Evolutionary conservation across 257 asterid genomes (phyloP), one percentile per base, ranked within the genome.

Genomic region (Fraxinus pennsylvanica): DNA sequence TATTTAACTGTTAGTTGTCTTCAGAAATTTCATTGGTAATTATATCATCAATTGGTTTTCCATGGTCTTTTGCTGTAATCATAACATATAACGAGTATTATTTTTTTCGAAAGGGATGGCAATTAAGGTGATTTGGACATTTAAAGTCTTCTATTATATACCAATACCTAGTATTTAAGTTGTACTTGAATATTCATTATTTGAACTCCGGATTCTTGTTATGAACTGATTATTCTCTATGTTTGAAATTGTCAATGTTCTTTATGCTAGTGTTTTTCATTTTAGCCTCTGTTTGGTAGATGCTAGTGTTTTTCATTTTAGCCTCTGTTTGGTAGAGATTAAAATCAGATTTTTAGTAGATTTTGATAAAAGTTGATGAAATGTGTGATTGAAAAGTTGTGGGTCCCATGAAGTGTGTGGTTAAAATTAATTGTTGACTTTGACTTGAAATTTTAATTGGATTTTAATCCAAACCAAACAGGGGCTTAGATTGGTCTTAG

Each of bases 11-110:
- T 19, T n/a, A 19, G 27, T 54, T 52, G 74, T 75, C 7, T 61
- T 35, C 63, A 22, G 10, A 39, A 66, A 74, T 75, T 54, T 17
- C 36, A 29, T 57, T 73, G 61, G 70, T 68, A 17, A 67, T 22
- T 41, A 73, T 68, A 45, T 67, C 29, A 63, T 41, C 65, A 74
- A 30, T 38, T 69, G 74, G 50, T 82, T 72, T 69, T 74, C 38
- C 54, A 12, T 73, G 72, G 72, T 43, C 8, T 72, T 72, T 67
- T 73, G 59, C 9, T 6, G 81, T 74, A 68, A 50, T 17, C 61
- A 33, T 50, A 61, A 3, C 30, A 38, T 61, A 36, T 36, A 73
- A 72, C 5, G 4, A 71, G 0, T 73, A n/a, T 14, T 50, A 25
- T 12, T 29, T 45, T 72, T 73, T 32, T 25, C 22, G 13, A 27